Base-by-base conservation (phyloP, 1,284 basidiomycete species). In the Phylloporus gajari region DNA sequence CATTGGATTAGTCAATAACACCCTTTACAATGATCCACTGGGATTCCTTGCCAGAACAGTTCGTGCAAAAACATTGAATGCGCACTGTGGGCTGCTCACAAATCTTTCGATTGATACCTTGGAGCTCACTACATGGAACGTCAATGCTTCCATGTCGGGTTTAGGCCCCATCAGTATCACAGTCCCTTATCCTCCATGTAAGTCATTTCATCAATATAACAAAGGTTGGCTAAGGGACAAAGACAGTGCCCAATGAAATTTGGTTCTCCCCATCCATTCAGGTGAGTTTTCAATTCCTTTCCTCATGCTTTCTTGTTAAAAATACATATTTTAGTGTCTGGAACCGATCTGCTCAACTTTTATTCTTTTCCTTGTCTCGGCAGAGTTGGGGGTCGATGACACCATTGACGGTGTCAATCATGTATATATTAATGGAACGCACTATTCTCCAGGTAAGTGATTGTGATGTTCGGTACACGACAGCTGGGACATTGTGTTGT, bases 201-300 rank as follows among this genome's bases (percentile, higher is more conserved):
- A 38, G 35, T 66, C 17, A 66, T 21, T n/a, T n/a, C n/a, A n/a
- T n/a, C n/a, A n/a, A n/a, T n/a, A n/a, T n/a, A n/a, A n/a, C n/a
- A n/a, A n/a, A n/a, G n/a, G n/a, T n/a, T n/a, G n/a, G n/a, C n/a
- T n/a, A n/a, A n/a, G n/a, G 25, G 15, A 25, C 32, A 12, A 25
- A 8, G 23, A 59, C 42, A 67, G 66, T 67, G 56, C 66, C 44
- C 6, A 46, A 59, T 8, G 56, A 67, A 35, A 59, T 67, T 7
- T 67, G 56, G 66, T 25, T 53, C 51, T 30, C 51, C 25, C 38
- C 27, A 11, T 23, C 38, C 3, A 25, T 46, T 23, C 0, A 23
- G 30, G 66, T 67, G n/a, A 42, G 44, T 42, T 42, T 25, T 68
- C 19, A 25, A 27, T 53, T 13, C 51, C 2, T n/a, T n/a, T n/a